These are phyloP conservation scores for Botrytis byssoidea DNA, from an alignment of 2,329 filamentous ascomycete genomes.

Conservation along the genomic window DNA sequence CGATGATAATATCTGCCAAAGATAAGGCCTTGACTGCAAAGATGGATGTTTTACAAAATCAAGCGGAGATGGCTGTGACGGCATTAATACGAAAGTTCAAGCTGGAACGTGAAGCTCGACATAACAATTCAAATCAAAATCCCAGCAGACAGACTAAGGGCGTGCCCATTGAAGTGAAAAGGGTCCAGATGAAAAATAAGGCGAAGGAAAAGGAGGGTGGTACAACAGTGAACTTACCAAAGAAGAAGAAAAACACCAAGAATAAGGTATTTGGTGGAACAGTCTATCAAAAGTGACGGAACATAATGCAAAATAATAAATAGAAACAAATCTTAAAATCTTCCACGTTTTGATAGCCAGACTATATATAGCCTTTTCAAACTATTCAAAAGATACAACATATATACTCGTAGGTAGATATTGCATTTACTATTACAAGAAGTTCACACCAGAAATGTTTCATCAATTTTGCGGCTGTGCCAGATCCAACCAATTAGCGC, in stretches of 20 bases:
- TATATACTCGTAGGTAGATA: neutral
- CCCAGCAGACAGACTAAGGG: neutral
- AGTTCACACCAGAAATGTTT: constrained; percentile 5
- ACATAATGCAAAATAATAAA: neutral
- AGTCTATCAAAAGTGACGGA: neutral
- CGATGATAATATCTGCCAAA: constrained; percentile 38
- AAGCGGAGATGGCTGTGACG: constrained; percentile 30
- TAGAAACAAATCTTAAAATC: neutral
- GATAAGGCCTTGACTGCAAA: constrained; percentile 30
- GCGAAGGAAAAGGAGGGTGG: neutral
- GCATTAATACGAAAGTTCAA: neutral
- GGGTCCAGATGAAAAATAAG: neutral
- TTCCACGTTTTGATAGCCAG: neutral
- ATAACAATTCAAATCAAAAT: neutral
- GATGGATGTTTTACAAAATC: constrained; percentile 32
- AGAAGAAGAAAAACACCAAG: neutral
- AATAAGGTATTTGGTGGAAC: constrained; percentile 1
- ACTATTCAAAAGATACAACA: neutral
- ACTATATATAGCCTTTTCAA: neutral
- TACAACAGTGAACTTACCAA: neutral
- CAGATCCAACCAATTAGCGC: constrained; percentile 17
- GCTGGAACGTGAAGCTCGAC: neutral
- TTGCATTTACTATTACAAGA: neutral
- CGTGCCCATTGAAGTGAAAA: neutral
- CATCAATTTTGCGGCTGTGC: neutral